Conservation (phyloP, 108 stramenopile genomes). For the Cyclotella choctawhatcheeana region DNA sequence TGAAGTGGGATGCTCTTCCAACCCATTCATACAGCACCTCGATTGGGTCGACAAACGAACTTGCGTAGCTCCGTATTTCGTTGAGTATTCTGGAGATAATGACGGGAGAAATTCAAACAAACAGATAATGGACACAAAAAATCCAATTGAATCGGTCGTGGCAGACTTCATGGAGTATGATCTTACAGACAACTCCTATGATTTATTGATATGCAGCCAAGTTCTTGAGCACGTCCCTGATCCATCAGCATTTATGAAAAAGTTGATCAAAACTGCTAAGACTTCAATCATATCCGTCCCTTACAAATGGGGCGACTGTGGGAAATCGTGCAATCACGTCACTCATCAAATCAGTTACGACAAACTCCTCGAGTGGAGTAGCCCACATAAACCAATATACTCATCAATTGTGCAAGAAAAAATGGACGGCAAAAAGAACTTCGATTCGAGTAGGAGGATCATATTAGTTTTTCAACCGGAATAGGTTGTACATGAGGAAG, state of each 20-base stretch:
- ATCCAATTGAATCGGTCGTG: constrained; percentile 19
- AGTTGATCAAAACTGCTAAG: constrained; percentile 29
- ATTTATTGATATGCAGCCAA: constrained; percentile 40
- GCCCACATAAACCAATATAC: constrained; percentile 23
- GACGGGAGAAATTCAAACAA: neutral
- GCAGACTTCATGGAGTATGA: constrained; percentile 46
- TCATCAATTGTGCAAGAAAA: constrained; percentile 19
- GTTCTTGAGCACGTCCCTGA: constrained; percentile 38
- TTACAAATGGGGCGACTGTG: constrained; percentile 29
- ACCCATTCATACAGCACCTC: constrained; percentile 30
- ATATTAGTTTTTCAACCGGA: constrained; percentile 11
- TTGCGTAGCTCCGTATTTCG: constrained; percentile 41
- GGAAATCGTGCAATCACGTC: constrained; percentile 27
- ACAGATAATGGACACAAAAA: neutral
- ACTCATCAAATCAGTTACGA: constrained; percentile 24
- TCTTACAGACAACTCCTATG: constrained; percentile 24
- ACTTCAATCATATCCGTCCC: constrained; percentile 41
- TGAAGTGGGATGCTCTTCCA: constrained; percentile 42
- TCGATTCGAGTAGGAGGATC: neutral
- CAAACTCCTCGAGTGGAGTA: constrained; percentile 18
- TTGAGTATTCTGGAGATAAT: constrained; percentile 31
- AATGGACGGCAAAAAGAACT: neutral
- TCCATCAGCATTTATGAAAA: constrained; percentile 39
- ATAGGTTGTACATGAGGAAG: too few relatives aligned
- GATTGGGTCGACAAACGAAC: constrained; percentile 35